These are phyloP conservation scores for Ilyonectria mors-panacis DNA, from an alignment of 2,329 filamentous ascomycete genomes.

Conservation along the genomic window DNA sequence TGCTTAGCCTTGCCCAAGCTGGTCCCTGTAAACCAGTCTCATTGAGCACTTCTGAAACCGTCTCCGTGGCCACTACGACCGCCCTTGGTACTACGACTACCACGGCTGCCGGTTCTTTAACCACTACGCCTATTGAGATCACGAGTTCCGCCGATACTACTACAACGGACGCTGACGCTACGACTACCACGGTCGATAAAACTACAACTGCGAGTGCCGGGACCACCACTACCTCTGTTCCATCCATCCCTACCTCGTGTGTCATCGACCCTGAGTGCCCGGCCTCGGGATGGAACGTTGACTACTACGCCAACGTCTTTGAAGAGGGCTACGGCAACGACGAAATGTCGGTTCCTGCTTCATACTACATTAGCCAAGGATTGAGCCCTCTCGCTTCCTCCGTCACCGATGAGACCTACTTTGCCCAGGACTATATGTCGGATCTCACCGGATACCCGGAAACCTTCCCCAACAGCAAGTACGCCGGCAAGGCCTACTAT, in stretches of 20 bases:
- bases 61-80: not conserved
- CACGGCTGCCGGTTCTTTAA: not conserved
- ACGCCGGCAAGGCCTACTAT: conserved; percentile 27
- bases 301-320: conserved; percentile 43
- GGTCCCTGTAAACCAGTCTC: conserved; percentile 8
- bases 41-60: not conserved
- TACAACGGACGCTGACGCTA: not conserved
- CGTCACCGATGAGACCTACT: conserved; percentile 33
- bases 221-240: conserved; percentile 2
- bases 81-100: not conserved
- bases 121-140: not conserved
- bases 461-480: conserved; percentile 19
- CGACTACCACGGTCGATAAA: not conserved
- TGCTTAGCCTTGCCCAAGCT: conserved; percentile 12
- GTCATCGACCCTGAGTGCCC: conserved; percentile 11
- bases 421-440: conserved; percentile 34
- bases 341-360: conserved; percentile 35
- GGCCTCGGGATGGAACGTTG: conserved; percentile 32
- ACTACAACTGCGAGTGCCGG: not conserved
- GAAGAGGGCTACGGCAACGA: conserved; percentile 38
- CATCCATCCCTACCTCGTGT: not conserved
- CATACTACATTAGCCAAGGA: conserved; percentile 41
- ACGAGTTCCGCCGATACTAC: not conserved
- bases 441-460: not conserved
- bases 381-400: conserved; percentile 32